Base-by-base conservation (phyloP, 441 rosid species). In the Arabidopsis hybrid region DNA sequence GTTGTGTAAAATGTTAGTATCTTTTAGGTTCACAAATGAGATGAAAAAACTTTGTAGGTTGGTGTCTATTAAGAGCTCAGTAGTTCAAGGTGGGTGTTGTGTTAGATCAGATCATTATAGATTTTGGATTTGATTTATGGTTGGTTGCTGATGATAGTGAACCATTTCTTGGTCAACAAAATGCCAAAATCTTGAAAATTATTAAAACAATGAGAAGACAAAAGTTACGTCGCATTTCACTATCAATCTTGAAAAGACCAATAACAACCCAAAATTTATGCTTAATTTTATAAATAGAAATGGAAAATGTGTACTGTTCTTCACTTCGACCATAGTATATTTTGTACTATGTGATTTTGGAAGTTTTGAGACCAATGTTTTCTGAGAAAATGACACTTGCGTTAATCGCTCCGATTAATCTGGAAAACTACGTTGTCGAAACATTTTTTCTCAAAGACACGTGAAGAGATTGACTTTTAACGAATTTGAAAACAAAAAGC, bases 51-150 rank as follows among this genome's bases (percentile, higher is more conserved):
- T 65, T 5, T 14, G 53, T 36, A 40, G 56, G 17, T 45, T 7
- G 68, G 43, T 46, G 34, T 32, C 9, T 32, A 45, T 34, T 76
- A 63, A 71, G 62, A 78, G 67, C 67, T 69, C 76, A 71, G 80
- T 60, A 64, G 77, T 72, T 79, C 40, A 69, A 49, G 78, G 81
- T 79, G 77, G 83, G 80, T 77, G 75, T 0, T 38, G 35, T 7
- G 68, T 77, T 77, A 60, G 81, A 76, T 78, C 75, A 69, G 73
- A 61, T 32, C 67, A 36, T n/a, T 46, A 13, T 38, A 70, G 53
- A 50, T 6, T 50, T 5, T 13, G 17, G 50, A 62, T 70, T 70
- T 49, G 50, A 45, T 70, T 49, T 49, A 39, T 50, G 34, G 60
- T 55, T 71, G 13, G 52, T 39, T 39, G 67, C 38, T 61, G 68